Base-by-base conservation (phyloP, 2,329 filamentous ascomycete genomes). In the Curvularia sp. region DNA sequence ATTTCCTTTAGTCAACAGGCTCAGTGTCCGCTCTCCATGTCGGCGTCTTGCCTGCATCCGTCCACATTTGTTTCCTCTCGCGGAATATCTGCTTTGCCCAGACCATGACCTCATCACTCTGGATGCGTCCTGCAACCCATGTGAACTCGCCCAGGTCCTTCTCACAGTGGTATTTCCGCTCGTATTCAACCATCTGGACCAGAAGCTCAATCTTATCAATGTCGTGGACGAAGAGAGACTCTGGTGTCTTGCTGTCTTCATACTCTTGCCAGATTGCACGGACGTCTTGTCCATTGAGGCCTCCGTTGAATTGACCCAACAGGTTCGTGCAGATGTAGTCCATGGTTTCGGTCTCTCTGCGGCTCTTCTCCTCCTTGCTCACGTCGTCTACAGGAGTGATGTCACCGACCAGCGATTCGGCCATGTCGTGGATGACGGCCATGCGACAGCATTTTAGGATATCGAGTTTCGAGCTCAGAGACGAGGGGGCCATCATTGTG, bases 351-450 rank as follows among this genome's bases (percentile, higher is more conserved):
- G 89, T 85, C 78, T 99, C 95, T 60, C 95, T 89, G 15, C 93
- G 85, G 75, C 83, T 90, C 84, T 99, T 99, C 80, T 99, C 95
- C 2, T 83, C 78, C 79, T 98, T 99, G 53, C 87, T 76, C 0
- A 99, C 87, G 18, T 88, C 87, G 74, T 99, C 95, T 3, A 95
- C 89, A 0, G 95, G 95, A 0, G 95, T 99, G 74, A 99, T 97
- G 80, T 99, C 95, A 57, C 95, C 95, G 15, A 99, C 95, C 1
- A 99, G 82, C 4, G 91, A 84, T 78, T 99, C 95, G 10, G 95
- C 95, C 92, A 99, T 97, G 80, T 99, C 95, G 81, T 99, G 95
- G 43, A 99, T 83, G 32, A 99, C 84, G 25, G 93, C 94, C 93
- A 99, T 97, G 80, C 92, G 92, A 70, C 92, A 94, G 82, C 95